Percentiles rank a stretch among this genome's conserved stretches.
Evolutionary conservation across 768 basidiomycete species (phyloP).

Genomic region (Amylocystis lapponica): DNA sequence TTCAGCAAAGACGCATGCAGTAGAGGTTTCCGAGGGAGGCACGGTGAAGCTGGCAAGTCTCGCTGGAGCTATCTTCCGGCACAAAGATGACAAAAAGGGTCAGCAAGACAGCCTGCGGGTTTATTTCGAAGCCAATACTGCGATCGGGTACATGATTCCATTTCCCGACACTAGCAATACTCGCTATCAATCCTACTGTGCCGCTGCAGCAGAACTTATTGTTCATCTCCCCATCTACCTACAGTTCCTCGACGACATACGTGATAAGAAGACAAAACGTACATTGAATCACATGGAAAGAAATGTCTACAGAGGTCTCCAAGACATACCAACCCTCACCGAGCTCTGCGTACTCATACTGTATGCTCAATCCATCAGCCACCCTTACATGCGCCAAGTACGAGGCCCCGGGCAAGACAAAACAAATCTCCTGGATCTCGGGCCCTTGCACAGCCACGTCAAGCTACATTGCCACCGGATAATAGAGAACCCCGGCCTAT

Average conservation of each 20-base stretch:
- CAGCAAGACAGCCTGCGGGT: slow-evolving; percentile 24
- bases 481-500: too few relatives aligned
- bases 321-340: slow-evolving; percentile 11
- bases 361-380: too few relatives aligned
- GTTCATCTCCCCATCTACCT: too few relatives aligned
- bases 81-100: slow-evolving; percentile 33
- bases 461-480: too few relatives aligned
- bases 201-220: slow-evolving; percentile 24
- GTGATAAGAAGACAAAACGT: slow-evolving; percentile 21
- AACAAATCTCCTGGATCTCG: too few relatives aligned
- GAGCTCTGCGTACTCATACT: too few relatives aligned
- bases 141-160: slow-evolving; percentile 9
- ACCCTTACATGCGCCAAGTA: too few relatives aligned
- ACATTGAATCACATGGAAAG: slow-evolving; percentile 30
- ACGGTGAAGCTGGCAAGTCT: slow-evolving; percentile 22
- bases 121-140: slow-evolving; percentile 18
- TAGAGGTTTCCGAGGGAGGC: slow-evolving; percentile 13
- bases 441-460: too few relatives aligned
- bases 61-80: slow-evolving; percentile 24
- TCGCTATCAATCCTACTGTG: slow-evolving; percentile 27
- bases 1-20: too few relatives aligned
- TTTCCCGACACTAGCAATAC: slow-evolving; percentile 35
- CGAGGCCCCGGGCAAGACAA: too few relatives aligned
- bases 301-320: slow-evolving; percentile 10
- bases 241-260: slow-evolving; percentile 14